Conservation (phyloP, 106 monocot species). For the Dactylorhiza incarnata region DNA sequence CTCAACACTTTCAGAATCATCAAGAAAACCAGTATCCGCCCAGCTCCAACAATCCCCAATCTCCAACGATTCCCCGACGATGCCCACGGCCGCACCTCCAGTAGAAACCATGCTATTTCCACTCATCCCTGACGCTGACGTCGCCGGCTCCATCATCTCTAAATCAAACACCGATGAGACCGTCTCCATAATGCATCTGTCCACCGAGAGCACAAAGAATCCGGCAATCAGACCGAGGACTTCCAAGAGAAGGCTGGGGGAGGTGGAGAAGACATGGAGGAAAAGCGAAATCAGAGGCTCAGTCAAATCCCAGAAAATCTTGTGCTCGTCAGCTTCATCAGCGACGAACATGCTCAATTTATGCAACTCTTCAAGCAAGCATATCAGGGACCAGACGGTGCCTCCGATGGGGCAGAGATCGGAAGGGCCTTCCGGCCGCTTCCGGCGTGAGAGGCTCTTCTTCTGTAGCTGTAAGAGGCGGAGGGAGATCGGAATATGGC, state of each 20-base stretch:
- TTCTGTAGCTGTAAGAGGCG: conserved; percentile 42
- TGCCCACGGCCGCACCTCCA: neutral
- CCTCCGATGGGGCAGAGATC: conserved; percentile 11
- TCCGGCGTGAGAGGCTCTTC: conserved; percentile 16
- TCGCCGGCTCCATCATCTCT: neutral
- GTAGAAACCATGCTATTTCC: too few relatives aligned
- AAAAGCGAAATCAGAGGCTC: conserved; percentile 44
- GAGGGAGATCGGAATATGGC: conserved; percentile 33
- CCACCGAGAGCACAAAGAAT: conserved; percentile 22
- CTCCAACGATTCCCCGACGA: neutral
- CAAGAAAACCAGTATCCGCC: conserved; percentile 26
- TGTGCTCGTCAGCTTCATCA: neutral
- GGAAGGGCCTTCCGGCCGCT: neutral
- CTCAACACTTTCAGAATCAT: neutral
- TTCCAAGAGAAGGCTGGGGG: conserved; percentile 29
- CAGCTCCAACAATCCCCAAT: conserved; percentile 15
- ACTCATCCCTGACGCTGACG: neutral
- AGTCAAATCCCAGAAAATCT: conserved; percentile 16
- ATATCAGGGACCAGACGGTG: conserved; percentile 30
- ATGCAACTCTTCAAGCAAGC: conserved; percentile 36
- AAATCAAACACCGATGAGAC: conserved; percentile 1
- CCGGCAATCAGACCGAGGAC: conserved; percentile 25
- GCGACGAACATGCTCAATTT: conserved; percentile 7
- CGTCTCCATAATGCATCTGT: neutral
- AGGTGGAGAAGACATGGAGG: conserved; percentile 35